Percentiles rank a stretch among this genome's conserved stretches.
phyloP scores from a whole-genome alignment of 2,329 filamentous ascomycete species.

The Fusarium sp. region DNA sequence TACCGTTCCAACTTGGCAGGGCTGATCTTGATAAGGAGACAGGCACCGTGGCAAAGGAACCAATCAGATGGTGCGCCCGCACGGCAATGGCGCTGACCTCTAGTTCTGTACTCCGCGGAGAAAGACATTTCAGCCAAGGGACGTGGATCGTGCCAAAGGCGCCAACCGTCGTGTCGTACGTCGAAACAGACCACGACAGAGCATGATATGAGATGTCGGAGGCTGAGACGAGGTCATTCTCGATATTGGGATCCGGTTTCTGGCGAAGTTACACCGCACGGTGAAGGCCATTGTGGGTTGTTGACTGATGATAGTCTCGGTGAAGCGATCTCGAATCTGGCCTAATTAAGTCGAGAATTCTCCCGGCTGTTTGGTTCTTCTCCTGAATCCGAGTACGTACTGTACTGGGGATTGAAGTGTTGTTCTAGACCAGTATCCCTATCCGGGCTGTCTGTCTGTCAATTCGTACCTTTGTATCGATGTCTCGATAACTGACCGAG shows the following conservation, averaged over 20 bases:
- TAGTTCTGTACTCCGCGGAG: constrained; percentile 45
- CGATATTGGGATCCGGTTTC: constrained; percentile 19
- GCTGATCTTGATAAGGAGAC: constrained; percentile 47
- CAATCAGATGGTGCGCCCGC: constrained; percentile 37
- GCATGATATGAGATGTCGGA: constrained; percentile 30
- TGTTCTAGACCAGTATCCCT: not conserved
- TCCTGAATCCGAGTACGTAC: not conserved
- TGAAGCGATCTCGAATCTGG: constrained; percentile 20
- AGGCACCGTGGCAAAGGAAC: constrained; percentile 5
- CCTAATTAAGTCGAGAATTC: not conserved
- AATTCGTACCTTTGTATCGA: not conserved
- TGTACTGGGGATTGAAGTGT: not conserved
- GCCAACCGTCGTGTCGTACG: constrained; percentile 42
- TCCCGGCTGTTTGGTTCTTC: not conserved
- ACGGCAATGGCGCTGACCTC: not conserved
- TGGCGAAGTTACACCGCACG: constrained; percentile 15
- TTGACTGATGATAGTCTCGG: constrained; percentile 22
- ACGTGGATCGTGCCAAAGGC: constrained; percentile 35
- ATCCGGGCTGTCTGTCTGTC: not conserved
- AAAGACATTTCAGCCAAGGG: constrained; percentile 29
- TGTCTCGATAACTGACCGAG: constrained; percentile 2
- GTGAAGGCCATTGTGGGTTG: constrained; percentile 27
- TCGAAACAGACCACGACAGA: constrained; percentile 38
- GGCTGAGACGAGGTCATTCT: constrained; percentile 15
- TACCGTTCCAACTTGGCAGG: constrained; percentile 13